Conservation (phyloP, 2,329 filamentous ascomycete species). For the Trichocomaceae sp. region DNA sequence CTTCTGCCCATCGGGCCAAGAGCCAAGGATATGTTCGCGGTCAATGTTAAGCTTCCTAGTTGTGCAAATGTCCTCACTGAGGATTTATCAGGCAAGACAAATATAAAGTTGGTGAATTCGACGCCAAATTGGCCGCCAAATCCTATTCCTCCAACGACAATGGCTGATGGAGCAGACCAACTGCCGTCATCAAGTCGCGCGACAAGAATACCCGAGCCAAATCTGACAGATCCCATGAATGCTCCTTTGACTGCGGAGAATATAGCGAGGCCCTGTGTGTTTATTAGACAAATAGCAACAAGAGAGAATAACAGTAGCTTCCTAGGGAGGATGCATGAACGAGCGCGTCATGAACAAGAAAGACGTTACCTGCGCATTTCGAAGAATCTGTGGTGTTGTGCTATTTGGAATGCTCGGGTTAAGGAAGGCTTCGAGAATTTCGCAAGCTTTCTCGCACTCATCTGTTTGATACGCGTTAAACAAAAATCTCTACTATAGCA, state of each 20-base stretch:
- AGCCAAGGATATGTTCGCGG: constrained; percentile 80
- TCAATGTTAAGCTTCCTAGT: constrained; percentile 71
- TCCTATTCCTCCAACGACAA: constrained; percentile 18
- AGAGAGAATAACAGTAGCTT: neutral
- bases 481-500: too few species aligned
- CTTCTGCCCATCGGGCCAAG: constrained; percentile 79
- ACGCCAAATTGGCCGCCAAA: constrained; percentile 22
- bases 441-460: constrained; percentile 83
- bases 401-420: constrained; percentile 78
- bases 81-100: constrained; percentile 74
- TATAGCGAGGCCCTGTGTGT: constrained; percentile 19
- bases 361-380: constrained; percentile 62
- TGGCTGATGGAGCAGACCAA: constrained; percentile 24
- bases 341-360: neutral
- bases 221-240: constrained; percentile 20
- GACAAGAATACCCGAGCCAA: constrained; percentile 21
- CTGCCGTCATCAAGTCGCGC: constrained; percentile 21
- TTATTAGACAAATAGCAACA: neutral
- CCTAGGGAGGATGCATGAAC: neutral
- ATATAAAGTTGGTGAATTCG: constrained; percentile 57
- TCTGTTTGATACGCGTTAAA: constrained; percentile 35
- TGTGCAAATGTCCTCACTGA: constrained; percentile 83
- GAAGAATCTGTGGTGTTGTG: constrained; percentile 82
- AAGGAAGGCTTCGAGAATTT: constrained; percentile 74
- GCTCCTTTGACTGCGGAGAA: constrained; percentile 21